Base-by-base conservation (phyloP, 139 green algal species). In the Chlamydomonas schloesseri region DNA sequence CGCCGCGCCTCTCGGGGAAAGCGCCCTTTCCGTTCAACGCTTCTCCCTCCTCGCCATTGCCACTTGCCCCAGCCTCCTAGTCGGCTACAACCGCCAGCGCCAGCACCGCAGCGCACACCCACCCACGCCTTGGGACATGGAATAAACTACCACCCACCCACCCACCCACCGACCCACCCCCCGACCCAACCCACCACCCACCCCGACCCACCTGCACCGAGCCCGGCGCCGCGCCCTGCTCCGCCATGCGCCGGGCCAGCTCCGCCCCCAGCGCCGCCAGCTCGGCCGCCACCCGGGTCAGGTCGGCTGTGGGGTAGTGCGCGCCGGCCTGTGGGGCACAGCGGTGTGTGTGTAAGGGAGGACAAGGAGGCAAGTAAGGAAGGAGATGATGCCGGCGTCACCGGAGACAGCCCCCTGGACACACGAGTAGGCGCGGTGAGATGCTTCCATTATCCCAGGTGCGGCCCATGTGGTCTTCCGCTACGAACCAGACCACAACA, bases 301-400 rank as follows among this genome's bases (percentile, higher is more conserved):
- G 81, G 37, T 88, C 68, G 26, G 37, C 57, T 24, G 34, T 29
- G 11, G 88, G 88, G 53, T 89, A 87, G 68, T 88, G 78, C 23
- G 82, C 73, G 83, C 88, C 79, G 53, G 84, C 88, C 83, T 89
- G 79, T n/a, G n/a, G n/a, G n/a, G n/a, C n/a, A n/a, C n/a, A n/a
- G n/a, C n/a, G n/a, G n/a, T n/a, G n/a, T n/a, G n/a, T n/a, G n/a
- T n/a, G n/a, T n/a, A 34, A 78, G 75, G 37, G 31, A 3, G 31
- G 53, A 18, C 9, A 13, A n/a, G 29, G 17, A 14, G 29, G 72
- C 11, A 31, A 15, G 18, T 47, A 3, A n/a, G 37, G 29, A n/a
- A 29, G 50, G 50, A 3, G 50, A 28, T 1, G 24, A 20, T 17
- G 26, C 21, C 10, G 70, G 10, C 10, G 68, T 33, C 53, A 14